Evolutionary conservation across 2,329 filamentous ascomycete species (phyloP).

Genomic region (Aspergillus pseudonomiae): DNA sequence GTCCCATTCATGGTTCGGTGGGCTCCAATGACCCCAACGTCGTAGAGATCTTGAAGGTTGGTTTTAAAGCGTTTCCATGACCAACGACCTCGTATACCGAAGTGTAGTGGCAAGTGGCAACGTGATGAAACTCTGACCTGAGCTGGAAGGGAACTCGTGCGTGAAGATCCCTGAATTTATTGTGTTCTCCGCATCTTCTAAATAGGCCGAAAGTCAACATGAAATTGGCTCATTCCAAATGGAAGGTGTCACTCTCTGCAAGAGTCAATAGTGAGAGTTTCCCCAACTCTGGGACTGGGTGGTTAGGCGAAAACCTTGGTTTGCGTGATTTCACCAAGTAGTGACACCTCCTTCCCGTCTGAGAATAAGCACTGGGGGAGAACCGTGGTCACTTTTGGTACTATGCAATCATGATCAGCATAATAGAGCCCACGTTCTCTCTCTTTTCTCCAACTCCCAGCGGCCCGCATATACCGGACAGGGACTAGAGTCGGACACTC

Average conservation of each 20-base stretch:
- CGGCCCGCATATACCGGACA: constrained; percentile 18
- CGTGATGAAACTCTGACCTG: neutral
- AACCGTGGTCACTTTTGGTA: neutral
- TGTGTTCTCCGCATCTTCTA: constrained; percentile 2
- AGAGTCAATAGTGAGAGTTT: constrained; percentile 7
- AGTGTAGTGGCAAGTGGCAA: neutral
- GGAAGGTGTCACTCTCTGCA: constrained; percentile 10
- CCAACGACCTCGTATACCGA: neutral
- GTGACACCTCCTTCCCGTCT: constrained; percentile 8
- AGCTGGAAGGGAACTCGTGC: neutral
- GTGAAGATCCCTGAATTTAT: neutral
- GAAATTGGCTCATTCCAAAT: constrained; percentile 6
- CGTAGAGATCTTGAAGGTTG: neutral
- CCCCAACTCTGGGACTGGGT: neutral
- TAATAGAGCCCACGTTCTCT: neutral
- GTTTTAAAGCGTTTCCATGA: neutral
- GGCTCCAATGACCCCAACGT: neutral
- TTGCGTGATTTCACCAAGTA: neutral
- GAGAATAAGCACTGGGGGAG: neutral
- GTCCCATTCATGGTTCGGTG: neutral
- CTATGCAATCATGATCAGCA: constrained; percentile 2
- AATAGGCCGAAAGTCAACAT: neutral
- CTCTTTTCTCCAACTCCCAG: constrained; percentile 8
- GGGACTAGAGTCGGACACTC: constrained; percentile 16
- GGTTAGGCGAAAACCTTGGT: neutral